Conservation (phyloP, 257 asterid genomes). For the Buddleja alternifolia region DNA sequence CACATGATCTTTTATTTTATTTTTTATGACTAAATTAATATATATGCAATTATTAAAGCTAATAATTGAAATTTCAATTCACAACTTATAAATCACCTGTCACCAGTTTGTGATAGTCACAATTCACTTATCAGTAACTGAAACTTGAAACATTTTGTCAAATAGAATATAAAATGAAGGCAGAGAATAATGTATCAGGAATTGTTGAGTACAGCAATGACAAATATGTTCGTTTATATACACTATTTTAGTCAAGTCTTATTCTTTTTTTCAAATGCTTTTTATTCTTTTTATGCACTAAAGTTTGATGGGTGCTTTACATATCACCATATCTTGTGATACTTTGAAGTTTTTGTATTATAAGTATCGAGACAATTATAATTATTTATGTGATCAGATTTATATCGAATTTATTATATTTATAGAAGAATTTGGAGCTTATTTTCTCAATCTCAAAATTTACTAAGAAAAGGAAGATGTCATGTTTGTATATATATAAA, state of each 20-base stretch:
- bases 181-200: slow-evolving; percentile 35
- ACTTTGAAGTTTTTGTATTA: too few relatives aligned
- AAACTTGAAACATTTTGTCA: slow-evolving; percentile 33
- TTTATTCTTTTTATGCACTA: slow-evolving; percentile 48
- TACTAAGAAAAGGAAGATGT: too few relatives aligned
- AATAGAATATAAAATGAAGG: slow-evolving; percentile 13
- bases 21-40: too few relatives aligned
- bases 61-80: neutral
- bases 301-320: slow-evolving; percentile 42
- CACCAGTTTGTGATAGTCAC: slow-evolving; percentile 28
- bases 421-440: too few relatives aligned
- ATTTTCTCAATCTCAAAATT: too few relatives aligned
- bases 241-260: slow-evolving; percentile 46
- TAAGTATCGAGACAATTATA: too few relatives aligned
- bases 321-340: slow-evolving; percentile 16
- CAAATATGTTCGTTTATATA: slow-evolving; percentile 39
- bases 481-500: too few relatives aligned
- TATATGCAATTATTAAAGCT: too few relatives aligned
- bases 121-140: slow-evolving; percentile 27
- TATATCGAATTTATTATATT: too few relatives aligned
- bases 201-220: slow-evolving; percentile 49
- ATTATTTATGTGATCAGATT: too few relatives aligned
- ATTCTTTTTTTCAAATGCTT: slow-evolving; percentile 22
- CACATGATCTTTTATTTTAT: too few relatives aligned
- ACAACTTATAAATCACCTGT: neutral